Percentiles rank a stretch among this genome's conserved stretches.
phyloP scores from a whole-genome alignment of 2,329 filamentous ascomycete species.

The Harringtonia lauricola region DNA sequence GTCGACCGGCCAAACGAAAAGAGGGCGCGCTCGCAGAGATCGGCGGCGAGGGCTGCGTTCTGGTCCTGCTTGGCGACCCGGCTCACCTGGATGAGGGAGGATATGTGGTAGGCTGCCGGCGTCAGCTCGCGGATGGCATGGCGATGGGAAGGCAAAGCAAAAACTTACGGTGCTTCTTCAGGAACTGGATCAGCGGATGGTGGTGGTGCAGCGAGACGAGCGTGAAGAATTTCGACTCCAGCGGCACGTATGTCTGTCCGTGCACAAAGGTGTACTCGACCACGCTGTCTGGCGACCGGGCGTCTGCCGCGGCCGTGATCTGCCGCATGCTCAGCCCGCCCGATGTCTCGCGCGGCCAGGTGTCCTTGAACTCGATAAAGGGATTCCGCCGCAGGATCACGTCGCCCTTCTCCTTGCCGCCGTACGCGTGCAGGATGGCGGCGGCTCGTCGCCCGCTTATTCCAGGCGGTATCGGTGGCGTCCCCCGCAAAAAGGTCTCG shows the following conservation, averaged over 20 bases:
- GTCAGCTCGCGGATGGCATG: neutral
- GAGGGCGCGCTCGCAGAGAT: slow-evolving; percentile 80
- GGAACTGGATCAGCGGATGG: slow-evolving; percentile 65
- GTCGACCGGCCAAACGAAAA: slow-evolving; percentile 89
- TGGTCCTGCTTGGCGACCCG: slow-evolving; percentile 82
- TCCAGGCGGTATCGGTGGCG: slow-evolving; percentile 1
- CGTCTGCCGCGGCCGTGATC: neutral
- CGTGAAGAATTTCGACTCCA: slow-evolving; percentile 66
- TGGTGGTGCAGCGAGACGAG: slow-evolving; percentile 79
- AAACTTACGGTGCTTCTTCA: slow-evolving; percentile 51
- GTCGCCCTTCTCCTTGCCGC: slow-evolving; percentile 48
- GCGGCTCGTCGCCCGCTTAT: slow-evolving; percentile 1
- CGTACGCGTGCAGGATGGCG: neutral
- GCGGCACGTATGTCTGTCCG: slow-evolving; percentile 58
- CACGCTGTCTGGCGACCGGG: slow-evolving; percentile 26
- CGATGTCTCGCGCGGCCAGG: slow-evolving; percentile 71
- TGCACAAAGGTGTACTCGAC: slow-evolving; percentile 72
- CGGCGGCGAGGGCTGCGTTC: slow-evolving; percentile 74
- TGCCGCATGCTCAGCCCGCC: slow-evolving; percentile 68
- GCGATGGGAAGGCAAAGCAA: neutral
- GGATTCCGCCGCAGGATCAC: slow-evolving; percentile 66
- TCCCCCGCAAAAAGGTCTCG: slow-evolving; percentile 36
- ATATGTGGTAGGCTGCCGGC: slow-evolving; percentile 68
- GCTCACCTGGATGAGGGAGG: slow-evolving; percentile 85
- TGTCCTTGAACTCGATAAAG: slow-evolving; percentile 77